Base-by-base conservation (phyloP, 2,329 filamentous ascomycete species). In the Juglanconis oblonga region DNA sequence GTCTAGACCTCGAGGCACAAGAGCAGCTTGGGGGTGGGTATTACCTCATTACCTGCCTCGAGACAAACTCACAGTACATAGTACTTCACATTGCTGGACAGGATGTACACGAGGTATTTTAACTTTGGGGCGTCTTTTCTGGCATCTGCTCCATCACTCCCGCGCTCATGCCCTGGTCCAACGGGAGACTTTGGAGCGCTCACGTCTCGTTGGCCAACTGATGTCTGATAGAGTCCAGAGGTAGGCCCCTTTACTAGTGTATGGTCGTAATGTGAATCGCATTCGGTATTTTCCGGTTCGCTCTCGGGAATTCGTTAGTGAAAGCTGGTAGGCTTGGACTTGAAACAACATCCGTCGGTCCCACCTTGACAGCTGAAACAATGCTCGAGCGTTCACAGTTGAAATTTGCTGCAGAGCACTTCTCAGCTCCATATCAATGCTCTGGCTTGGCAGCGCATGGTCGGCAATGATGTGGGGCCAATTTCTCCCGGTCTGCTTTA, bases 131-230 rank as follows among this genome's bases (percentile, higher is more conserved):
- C 10, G 38, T 42, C 38, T 11, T 42, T 14, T 42, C n/a, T 42
- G 9, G 38, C 38, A 42, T 42, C 38, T 42, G 4, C 9, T 10
- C n/a, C 38, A 42, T 13, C 9, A 4, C 31, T 89, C 14, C 13
- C 7, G 14, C 14, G 17, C 50, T 29, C 13, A 35, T 31, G 7
- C 33, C 44, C 44, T 33, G 31, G 10, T 17, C 31, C 40, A 17
- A 3, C 14, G 5, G 31, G 31, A 14, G 8, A 32, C 24, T 14
- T n/a, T 50, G 44, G 13, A 45, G 33, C 35, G 13, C 5, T n/a
- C 13, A 33, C 8, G 29, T 40, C 10, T 14, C 4, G 38, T 24
- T 42, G 50, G 4, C 9, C 52, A 32, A 24, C 36, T 35, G 52
- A 31, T 38, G 13, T 14, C 36, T 53, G 38, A 32, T 14, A 45